phyloP scores from a whole-genome alignment of 2,329 filamentous ascomycete species.

The Pseudogymnoascus sp. region DNA sequence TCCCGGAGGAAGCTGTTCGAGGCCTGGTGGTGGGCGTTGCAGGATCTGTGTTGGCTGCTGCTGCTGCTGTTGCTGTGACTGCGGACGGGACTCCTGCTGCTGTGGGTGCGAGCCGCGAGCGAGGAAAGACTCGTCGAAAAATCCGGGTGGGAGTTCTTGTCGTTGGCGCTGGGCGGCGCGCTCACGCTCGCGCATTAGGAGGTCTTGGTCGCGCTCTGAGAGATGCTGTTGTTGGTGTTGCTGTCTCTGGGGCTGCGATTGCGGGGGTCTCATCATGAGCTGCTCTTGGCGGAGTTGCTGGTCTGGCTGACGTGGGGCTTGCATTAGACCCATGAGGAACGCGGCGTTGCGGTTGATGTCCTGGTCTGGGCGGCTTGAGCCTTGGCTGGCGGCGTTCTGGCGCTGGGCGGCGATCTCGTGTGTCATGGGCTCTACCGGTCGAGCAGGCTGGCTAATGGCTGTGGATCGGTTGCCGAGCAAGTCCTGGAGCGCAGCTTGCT shows the following conservation, averaged over 20 bases:
- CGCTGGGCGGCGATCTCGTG: conserved; percentile 54
- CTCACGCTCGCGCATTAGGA: conserved; percentile 20
- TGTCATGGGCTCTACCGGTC: conserved; percentile 48
- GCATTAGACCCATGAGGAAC: conserved; percentile 78
- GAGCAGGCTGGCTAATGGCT: conserved; percentile 31
- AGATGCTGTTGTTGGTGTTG: conserved; percentile 37
- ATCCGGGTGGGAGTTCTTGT: conserved; percentile 23
- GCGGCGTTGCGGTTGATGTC: conserved; percentile 61
- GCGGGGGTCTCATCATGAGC: conserved; percentile 36
- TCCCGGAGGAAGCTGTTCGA: conserved; percentile 49
- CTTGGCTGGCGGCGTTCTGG: conserved; percentile 45
- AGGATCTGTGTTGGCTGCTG: conserved; percentile 56
- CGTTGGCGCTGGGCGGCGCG: conserved; percentile 31
- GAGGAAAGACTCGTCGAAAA: conserved; percentile 24
- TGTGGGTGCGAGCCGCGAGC: conserved; percentile 21
- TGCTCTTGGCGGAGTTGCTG: conserved; percentile 46
- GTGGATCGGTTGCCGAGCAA: conserved; percentile 39
- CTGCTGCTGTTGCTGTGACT: conserved; percentile 43
- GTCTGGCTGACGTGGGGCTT: conserved; percentile 40
- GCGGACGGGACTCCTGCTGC: conserved; percentile 22
- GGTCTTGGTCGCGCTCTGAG: conserved; percentile 31
- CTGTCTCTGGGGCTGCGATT: conserved; percentile 18
- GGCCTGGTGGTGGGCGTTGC: conserved; percentile 53
- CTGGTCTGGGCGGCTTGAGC: conserved; percentile 38
- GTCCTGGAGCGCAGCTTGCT: conserved; percentile 38